phyloP scores from a whole-genome alignment of 2,329 filamentous ascomycete genomes.

The Colletotrichum plurivorum region DNA sequence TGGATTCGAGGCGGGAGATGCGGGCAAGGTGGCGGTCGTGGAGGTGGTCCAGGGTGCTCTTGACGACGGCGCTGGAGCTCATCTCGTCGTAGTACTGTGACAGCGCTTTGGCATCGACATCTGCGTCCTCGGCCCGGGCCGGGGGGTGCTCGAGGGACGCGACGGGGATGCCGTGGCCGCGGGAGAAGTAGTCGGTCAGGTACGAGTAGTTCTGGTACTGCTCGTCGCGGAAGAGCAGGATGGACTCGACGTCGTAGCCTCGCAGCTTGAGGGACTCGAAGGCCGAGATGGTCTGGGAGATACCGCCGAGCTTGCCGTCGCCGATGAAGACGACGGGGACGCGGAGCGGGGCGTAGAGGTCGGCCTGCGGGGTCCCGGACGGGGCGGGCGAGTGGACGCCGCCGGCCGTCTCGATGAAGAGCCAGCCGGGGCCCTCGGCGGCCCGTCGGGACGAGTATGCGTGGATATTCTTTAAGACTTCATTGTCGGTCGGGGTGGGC shows the following conservation, averaged over 20 bases:
- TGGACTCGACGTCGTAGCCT: slow-evolving; percentile 81
- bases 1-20: slow-evolving; percentile 70
- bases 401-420: slow-evolving; percentile 85
- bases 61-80: slow-evolving; percentile 55
- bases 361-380: slow-evolving; percentile 82
- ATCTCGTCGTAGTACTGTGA: slow-evolving; percentile 72
- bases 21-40: slow-evolving; percentile 67
- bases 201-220: slow-evolving; percentile 79
- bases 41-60: slow-evolving; percentile 65
- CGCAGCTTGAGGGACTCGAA: slow-evolving; percentile 84
- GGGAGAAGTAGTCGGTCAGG: slow-evolving; percentile 75
- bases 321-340: slow-evolving; percentile 81
- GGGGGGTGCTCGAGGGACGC: slow-evolving; percentile 74
- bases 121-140: slow-evolving; percentile 51
- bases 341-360: slow-evolving; percentile 82
- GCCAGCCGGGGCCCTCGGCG: slow-evolving; percentile 63
- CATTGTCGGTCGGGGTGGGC: slow-evolving; percentile 62
- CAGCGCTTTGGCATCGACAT: slow-evolving; percentile 71
- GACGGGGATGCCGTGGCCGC: slow-evolving; percentile 70
- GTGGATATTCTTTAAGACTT: slow-evolving; percentile 64
- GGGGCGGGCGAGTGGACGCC: slow-evolving; percentile 86
- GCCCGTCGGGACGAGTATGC: slow-evolving; percentile 60
- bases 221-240: slow-evolving; percentile 78
- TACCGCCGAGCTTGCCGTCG: slow-evolving; percentile 83
- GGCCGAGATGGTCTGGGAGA: slow-evolving; percentile 84